Conservation (phyloP, 2,329 filamentous ascomycete genomes). For the Sporothrix phasma region DNA sequence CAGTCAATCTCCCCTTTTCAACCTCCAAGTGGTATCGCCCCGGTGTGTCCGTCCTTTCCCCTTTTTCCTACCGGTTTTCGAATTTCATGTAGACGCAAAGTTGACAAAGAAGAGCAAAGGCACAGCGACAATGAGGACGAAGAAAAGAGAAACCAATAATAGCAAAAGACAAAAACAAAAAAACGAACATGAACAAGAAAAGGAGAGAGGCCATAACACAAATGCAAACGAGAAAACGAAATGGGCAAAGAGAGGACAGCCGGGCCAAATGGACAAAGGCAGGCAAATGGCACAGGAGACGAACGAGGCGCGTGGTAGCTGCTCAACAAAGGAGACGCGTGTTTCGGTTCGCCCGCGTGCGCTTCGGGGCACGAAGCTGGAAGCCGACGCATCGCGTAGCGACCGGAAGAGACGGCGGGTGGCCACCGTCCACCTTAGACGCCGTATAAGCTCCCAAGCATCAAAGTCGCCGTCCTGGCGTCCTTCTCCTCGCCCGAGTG, state of each 20-base stretch:
- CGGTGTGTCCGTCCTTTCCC: background rate
- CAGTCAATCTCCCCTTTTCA: background rate
- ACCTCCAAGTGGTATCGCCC: constrained; percentile 8
- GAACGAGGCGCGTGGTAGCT: background rate
- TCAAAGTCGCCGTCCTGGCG: constrained; percentile 11
- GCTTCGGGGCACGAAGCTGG: too few relatives aligned
- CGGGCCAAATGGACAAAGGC: too few relatives aligned
- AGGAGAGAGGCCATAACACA: background rate
- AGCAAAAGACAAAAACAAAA: background rate
- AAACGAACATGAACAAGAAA: background rate
- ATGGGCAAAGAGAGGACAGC: background rate
- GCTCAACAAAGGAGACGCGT: background rate
- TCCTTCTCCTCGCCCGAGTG: background rate
- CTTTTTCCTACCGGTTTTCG: constrained; percentile 5
- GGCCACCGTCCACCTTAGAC: background rate
- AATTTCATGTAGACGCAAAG: background rate
- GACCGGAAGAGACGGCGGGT: background rate
- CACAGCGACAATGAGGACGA: background rate
- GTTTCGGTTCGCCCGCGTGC: too few relatives aligned
- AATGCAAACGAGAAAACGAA: background rate
- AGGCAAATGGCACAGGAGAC: too few relatives aligned
- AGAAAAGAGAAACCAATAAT: background rate
- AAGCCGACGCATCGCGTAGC: too few relatives aligned
- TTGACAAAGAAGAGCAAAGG: background rate
- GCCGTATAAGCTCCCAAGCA: constrained; percentile 19